Conservation (phyloP, 768 basidiomycete genomes). For the Lanmaoa rubissima region DNA sequence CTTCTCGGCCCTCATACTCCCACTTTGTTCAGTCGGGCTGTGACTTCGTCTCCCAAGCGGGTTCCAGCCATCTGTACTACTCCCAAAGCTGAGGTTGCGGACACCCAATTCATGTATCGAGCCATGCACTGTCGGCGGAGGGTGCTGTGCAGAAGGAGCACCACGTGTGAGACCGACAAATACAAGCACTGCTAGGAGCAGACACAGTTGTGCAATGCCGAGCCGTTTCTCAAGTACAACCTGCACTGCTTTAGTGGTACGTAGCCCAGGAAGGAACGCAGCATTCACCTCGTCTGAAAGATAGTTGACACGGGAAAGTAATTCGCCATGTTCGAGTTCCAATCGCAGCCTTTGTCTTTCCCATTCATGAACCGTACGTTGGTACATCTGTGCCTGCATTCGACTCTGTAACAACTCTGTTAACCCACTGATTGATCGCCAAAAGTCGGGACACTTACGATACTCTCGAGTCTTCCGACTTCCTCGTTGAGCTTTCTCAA, state of each 20-base stretch:
- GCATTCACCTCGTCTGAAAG: constrained; percentile 74
- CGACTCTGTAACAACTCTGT: constrained; percentile 47
- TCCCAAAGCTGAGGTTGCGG: constrained; percentile 54
- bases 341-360: constrained; percentile 63
- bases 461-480: constrained; percentile 71
- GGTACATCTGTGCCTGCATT: constrained; percentile 65
- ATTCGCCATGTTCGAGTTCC: constrained; percentile 67
- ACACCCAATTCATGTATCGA: constrained; percentile 55
- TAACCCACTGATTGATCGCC: not conserved
- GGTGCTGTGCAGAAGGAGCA: constrained; percentile 35
- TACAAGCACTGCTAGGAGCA: constrained; percentile 77
- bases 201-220: constrained; percentile 82
- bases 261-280: not conserved
- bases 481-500: constrained; percentile 75
- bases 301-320: constrained; percentile 68
- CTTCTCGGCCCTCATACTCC: constrained; percentile 14
- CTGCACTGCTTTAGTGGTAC: constrained; percentile 36
- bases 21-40: constrained; percentile 24
- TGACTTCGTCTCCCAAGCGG: constrained; percentile 27
- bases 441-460: constrained; percentile 47
- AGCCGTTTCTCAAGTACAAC: constrained; percentile 86
- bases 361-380: constrained; percentile 63
- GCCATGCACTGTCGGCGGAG: constrained; percentile 6
- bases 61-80: constrained; percentile 43
- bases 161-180: constrained; percentile 88